A percentile compares a stretch with the other conserved stretches of the same genome.
These are phyloP conservation scores for Phaseolus lunatus DNA, from an alignment of 306 rosid genomes.

Conservation along the genomic window DNA sequence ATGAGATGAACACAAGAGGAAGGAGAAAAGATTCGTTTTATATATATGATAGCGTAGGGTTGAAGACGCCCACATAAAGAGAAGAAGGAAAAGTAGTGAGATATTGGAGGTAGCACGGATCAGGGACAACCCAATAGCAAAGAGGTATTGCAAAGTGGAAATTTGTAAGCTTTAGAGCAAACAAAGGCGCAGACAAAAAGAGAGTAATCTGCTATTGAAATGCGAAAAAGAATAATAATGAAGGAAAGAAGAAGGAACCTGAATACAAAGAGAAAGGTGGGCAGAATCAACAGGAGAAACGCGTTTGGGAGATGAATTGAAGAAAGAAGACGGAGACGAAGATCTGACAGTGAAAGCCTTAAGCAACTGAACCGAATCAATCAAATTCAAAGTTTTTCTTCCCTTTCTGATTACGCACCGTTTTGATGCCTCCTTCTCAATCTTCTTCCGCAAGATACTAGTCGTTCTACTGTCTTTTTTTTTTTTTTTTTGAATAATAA, in stretches of 20 bases:
- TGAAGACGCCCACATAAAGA: constrained; percentile 9
- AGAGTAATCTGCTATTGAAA: background rate
- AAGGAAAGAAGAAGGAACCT: constrained; percentile 23
- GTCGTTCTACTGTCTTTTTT: too few relatives aligned
- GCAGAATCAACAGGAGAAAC: background rate
- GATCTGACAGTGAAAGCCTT: background rate
- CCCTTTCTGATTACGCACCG: constrained; percentile 22
- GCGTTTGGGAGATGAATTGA: constrained; percentile 1
- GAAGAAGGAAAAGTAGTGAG: background rate
- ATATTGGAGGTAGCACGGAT: background rate
- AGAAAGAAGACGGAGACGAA: background rate
- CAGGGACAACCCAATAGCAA: constrained; percentile 7
- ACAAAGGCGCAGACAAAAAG: background rate
- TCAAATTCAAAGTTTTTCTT: background rate
- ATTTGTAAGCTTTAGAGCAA: background rate
- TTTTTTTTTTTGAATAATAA: too few relatives aligned
- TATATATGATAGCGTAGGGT: constrained; percentile 2
- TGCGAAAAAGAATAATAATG: background rate
- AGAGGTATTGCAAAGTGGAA: background rate
- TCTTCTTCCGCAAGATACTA: background rate
- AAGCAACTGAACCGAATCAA: background rate
- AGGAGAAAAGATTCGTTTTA: background rate
- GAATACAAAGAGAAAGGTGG: background rate
- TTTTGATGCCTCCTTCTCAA: background rate
- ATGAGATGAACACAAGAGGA: background rate